Conservation (phyloP, 1,139 yeast species). For the Neolecta irregularis region DNA sequence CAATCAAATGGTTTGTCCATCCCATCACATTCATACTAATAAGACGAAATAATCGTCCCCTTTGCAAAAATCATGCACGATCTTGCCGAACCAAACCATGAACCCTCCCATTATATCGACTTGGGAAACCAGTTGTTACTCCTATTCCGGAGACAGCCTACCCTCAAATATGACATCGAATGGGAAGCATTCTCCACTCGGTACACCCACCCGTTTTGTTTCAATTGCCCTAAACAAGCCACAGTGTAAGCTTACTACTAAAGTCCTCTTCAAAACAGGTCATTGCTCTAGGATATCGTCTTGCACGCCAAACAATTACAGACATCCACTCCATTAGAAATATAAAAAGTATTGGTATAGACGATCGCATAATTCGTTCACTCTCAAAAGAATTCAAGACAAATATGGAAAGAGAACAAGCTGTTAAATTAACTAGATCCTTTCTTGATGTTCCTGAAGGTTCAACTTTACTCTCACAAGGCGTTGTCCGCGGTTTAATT, state of each 20-base stretch:
- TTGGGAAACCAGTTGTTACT: conserved; percentile 50
- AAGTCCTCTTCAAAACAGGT: conserved; percentile 46
- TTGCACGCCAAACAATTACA: conserved; percentile 49
- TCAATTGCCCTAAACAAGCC: background rate
- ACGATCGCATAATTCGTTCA: conserved; percentile 47
- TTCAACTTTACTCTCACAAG: conserved; percentile 40
- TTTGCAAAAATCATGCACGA: conserved; percentile 32
- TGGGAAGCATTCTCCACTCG: conserved; percentile 40
- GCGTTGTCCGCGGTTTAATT: conserved; percentile 56
- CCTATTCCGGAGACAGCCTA: conserved; percentile 44
- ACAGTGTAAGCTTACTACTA: conserved; percentile 45
- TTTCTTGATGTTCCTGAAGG: conserved; percentile 47
- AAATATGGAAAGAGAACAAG: conserved; percentile 61
- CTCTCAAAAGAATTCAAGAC: conserved; percentile 40
- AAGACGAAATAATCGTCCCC: conserved; percentile 1
- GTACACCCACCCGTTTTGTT: background rate
- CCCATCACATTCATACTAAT: background rate
- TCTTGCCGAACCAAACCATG: conserved; percentile 30
- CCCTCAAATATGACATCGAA: conserved; percentile 48
- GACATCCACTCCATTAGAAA: conserved; percentile 36
- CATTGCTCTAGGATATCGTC: conserved; percentile 59
- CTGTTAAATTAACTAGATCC: conserved; percentile 52
- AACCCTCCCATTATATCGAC: conserved; percentile 36
- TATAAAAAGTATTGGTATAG: conserved; percentile 36
- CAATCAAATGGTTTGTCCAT: background rate